Base-by-base conservation (phyloP, 108 stramenopile species). In the Cyclotella choctawhatcheeana region DNA sequence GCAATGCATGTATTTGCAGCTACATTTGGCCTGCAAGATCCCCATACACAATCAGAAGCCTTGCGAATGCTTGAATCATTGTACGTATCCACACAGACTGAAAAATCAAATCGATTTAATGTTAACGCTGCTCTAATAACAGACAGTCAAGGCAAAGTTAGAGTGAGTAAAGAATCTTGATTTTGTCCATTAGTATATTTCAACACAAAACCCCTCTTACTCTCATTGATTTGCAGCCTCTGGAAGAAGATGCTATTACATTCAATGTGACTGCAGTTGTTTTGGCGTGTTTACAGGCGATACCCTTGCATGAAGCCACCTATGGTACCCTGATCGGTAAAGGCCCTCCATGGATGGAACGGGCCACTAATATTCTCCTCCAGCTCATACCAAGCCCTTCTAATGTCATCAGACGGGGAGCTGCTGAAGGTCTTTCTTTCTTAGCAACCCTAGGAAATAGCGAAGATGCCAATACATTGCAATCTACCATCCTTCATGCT, bases 321-420 rank as follows among this genome's bases (percentile, higher is more conserved):
- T 83, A 89, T 40, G 84, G 91, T 53, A 82, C 82, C 44, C 72
- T 89, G 0, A 78, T 94, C 22, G 85, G 86, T n/a, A 67, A 87
- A n/a, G 89, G 92, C 2, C 91, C 93, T 8, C 88, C 78, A 0
- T 95, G 93, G 93, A 95, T 92, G 93, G 89, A 85, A 44, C 85
- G 84, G 58, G 91, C 89, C 5, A 90, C 88, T 25, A 69, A 84
- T 48, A 58, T 94, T 25, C 75, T 94, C 16, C 65, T 94, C 1
- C 77, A 77, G n/a, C 53, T 94, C 17, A 73, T 94, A 16, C 84
- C 89, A 6, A 89, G 87, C 14, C 72, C 75, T 43, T 82, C 84
- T 20, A 79, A 71, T 54, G 62, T 65, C 17, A 82, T 92, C 16
- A 74, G 91, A 34, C 88, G 93, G 20, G 91, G 86, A 31, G 89